Conservation (phyloP, 1,139 yeast species). For the Schwanniomyces etchellsii region DNA sequence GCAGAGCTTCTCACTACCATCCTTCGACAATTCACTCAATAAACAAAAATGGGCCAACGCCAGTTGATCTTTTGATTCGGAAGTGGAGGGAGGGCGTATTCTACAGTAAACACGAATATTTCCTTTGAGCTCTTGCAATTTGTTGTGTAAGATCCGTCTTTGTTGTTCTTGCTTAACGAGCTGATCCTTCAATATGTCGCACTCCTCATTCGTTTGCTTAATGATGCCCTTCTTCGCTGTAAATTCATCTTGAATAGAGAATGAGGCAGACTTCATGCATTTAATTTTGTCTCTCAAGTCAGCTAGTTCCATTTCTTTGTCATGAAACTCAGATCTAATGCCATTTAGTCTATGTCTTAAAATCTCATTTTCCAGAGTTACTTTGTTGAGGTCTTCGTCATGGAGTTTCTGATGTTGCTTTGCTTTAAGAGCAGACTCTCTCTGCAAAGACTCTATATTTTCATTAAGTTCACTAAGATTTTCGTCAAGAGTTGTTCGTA, state of each 20-base stretch:
- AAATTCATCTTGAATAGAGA: slow-evolving; percentile 3
- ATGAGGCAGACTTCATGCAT: slow-evolving; percentile 6
- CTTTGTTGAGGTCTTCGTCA: slow-evolving; percentile 3
- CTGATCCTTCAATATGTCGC: slow-evolving; percentile 1
- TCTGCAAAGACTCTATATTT: slow-evolving; percentile 11
- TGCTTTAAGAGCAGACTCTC: slow-evolving; percentile 5
- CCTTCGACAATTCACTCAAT: slow-evolving; percentile 40
- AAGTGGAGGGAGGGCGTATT: slow-evolving; percentile 50
- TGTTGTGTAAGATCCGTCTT: slow-evolving; percentile 68
- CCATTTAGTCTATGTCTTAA: slow-evolving; percentile 6
- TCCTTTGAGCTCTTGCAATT: slow-evolving; percentile 82
- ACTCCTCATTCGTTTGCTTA: slow-evolving; percentile 5
- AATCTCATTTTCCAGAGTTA: slow-evolving; percentile 5
- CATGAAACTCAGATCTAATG: slow-evolving; percentile 10
- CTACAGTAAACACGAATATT: slow-evolving; percentile 90
- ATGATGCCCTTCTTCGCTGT: slow-evolving; percentile 5
- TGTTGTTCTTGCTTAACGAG: slow-evolving; percentile 17
- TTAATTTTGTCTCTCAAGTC: slow-evolving; percentile 10
- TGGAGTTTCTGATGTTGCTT: slow-evolving; percentile 2
- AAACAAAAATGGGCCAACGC: slow-evolving; percentile 12
- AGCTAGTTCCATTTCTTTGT: slow-evolving; percentile 18
- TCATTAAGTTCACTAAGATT: slow-evolving; percentile 11
- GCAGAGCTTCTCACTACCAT: slow-evolving; percentile 43
- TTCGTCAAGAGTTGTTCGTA: slow-evolving; percentile 18
- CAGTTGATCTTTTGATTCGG: slow-evolving; percentile 13